Evolutionary conservation across 225 moss, liverwort and hornwort species (phyloP), one percentile per base, ranked within the genome.

Genomic region (Lunularia cruciata): DNA sequence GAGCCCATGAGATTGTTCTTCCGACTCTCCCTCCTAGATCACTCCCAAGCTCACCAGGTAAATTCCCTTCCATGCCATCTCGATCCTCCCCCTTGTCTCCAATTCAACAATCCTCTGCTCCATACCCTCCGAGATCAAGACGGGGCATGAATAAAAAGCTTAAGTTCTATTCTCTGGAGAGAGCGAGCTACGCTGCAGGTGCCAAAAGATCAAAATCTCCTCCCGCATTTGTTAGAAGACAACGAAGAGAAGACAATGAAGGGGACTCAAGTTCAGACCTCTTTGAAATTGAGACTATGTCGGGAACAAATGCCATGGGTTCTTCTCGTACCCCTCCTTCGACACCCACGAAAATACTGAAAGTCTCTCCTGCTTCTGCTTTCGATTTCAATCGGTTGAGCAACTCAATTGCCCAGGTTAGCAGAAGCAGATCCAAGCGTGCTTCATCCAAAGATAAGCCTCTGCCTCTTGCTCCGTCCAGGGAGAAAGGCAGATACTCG

Each of bases 211-310:
- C 81, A 18, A 77, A 70, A 54, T 65, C 76, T 23, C 69, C 68
- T 26, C 73, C 76, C 6, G 26, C 40, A 16, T 56, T 43, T n/a
- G 26, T 18, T 22, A 69, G 69, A 55, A 63, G 58, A 12, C 47
- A 57, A 13, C 55, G 65, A 15, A 43, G 72, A 47, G 66, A 61
- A 38, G 57, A 69, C 1, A 59, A 36, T 5, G 76, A 63, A 20
- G 76, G 73, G 31, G 81, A 81, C 19, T 76, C 81, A 20, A 76
- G 76, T 45, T 81, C 81, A 6, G 81, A 77, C 56, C 76, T 81
- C 58, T 81, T 81, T 46, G 81, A 81, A 63, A 77, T 81, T 43
- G 73, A 76, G 37, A 73, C 81, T n/a, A 73, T 76, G 76, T 81
- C 81, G 8, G 81, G 81, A 31, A 81, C 81, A 25, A 81, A 81